Conservation (phyloP, 129 eudicot genomes). For the Heracleum sosnowskyi region DNA sequence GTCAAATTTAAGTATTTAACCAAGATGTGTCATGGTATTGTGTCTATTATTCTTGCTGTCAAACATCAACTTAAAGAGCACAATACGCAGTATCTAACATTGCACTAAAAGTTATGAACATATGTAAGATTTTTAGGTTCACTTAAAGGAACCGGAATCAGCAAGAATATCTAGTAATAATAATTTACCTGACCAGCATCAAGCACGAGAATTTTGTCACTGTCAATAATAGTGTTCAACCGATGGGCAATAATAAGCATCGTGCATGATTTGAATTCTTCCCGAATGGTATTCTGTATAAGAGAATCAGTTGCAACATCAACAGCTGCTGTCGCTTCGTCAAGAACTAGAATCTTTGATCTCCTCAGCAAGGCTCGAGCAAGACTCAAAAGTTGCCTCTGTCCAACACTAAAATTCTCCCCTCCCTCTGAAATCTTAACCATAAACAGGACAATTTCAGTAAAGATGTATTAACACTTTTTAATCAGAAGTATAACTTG, state of each 20-base stretch:
- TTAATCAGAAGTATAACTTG: neutral
- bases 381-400: slow-evolving; percentile 85
- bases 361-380: slow-evolving; percentile 86
- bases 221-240: slow-evolving; percentile 47
- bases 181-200: slow-evolving; percentile 76
- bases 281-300: slow-evolving; percentile 89
- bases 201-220: slow-evolving; percentile 56
- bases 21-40: neutral
- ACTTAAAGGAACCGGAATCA: neutral
- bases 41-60: neutral
- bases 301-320: slow-evolving; percentile 96
- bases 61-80: neutral
- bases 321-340: slow-evolving; percentile 99
- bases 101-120: neutral
- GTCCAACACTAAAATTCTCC: slow-evolving; percentile 96
- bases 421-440: slow-evolving; percentile 84
- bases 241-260: slow-evolving; percentile 63
- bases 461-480: neutral
- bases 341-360: slow-evolving; percentile 94
- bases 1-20: neutral
- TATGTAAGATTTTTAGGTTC: neutral
- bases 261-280: slow-evolving; percentile 75
- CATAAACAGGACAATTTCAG: neutral
- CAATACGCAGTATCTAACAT: neutral
- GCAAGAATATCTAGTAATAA: neutral